Conservation (phyloP, 2,329 filamentous ascomycete genomes). For the Cordyceps javanica region DNA sequence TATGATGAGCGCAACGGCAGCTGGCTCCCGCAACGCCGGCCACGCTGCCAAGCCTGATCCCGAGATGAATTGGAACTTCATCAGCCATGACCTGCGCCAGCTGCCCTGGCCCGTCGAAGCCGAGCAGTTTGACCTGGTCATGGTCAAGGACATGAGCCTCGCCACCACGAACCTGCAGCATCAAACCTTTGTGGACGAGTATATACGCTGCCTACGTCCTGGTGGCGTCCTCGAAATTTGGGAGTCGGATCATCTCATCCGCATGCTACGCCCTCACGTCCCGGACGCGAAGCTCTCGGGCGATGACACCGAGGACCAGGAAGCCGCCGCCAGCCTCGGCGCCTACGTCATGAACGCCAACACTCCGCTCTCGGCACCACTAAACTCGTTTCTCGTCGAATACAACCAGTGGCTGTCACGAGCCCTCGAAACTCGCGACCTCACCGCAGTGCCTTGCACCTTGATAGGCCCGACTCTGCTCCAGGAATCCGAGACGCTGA, state of each 20-base stretch:
- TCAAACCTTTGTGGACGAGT: conserved; percentile 59
- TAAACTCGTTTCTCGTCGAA: conserved; percentile 76
- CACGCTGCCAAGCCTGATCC: conserved; percentile 48
- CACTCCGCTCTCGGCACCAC: conserved; percentile 72
- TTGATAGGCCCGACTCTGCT: conserved; percentile 68
- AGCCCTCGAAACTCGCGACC: conserved; percentile 63
- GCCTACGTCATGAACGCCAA: conserved; percentile 79
- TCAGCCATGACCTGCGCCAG: conserved; percentile 77
- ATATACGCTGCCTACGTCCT: conserved; percentile 66
- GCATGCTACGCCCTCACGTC: conserved; percentile 75
- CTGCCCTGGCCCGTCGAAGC: conserved; percentile 71
- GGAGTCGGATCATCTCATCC: conserved; percentile 81
- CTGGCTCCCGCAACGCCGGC: conserved; percentile 24
- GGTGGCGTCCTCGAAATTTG: conserved; percentile 81
- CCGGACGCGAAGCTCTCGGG: conserved; percentile 38
- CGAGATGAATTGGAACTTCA: conserved; percentile 81
- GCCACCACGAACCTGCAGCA: conserved; percentile 54
- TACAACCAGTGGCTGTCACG: conserved; percentile 79
- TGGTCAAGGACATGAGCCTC: conserved; percentile 77
- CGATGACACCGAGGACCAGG: conserved; percentile 47
- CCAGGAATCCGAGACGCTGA: conserved; percentile 70
- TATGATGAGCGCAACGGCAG: conserved; percentile 23
- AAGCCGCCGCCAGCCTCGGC: conserved; percentile 62
- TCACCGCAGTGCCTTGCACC: conserved; percentile 73
- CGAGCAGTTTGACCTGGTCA: conserved; percentile 79